phyloP scores from a whole-genome alignment of 2,329 filamentous ascomycete genomes.

The Arthrobotrys megalospora region DNA sequence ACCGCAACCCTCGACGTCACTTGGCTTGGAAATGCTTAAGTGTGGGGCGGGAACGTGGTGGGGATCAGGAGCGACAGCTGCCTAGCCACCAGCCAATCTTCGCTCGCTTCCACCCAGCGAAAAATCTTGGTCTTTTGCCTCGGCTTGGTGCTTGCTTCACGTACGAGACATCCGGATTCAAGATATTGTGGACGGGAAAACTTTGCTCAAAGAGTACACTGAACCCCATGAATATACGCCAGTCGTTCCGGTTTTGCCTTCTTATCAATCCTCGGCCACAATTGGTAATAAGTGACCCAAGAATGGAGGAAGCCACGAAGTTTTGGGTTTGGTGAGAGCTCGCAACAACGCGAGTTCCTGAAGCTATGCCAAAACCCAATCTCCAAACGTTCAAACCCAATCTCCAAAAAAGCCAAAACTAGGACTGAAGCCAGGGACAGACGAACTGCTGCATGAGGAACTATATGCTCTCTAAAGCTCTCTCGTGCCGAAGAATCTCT shows the following conservation, averaged over 20 bases:
- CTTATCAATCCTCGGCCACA: background rate
- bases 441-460: background rate
- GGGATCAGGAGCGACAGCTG: slow-evolving; percentile 45
- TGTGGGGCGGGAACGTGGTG: slow-evolving; percentile 40
- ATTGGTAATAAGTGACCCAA: background rate
- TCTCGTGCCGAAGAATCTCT: background rate
- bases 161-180: slow-evolving; percentile 4
- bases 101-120: slow-evolving; percentile 36
- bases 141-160: background rate
- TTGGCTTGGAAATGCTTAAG: slow-evolving; percentile 4
- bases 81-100: slow-evolving; percentile 44
- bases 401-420: background rate
- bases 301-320: background rate
- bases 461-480: slow-evolving; percentile 2
- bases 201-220: background rate
- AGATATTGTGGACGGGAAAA: slow-evolving; percentile 10
- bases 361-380: background rate
- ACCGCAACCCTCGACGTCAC: slow-evolving; percentile 37
- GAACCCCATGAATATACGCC: background rate
- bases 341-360: background rate
- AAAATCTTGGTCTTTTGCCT: slow-evolving; percentile 21
- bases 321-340: background rate
- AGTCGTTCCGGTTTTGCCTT: slow-evolving; percentile 10
- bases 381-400: slow-evolving; percentile 8
- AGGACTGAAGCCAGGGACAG: slow-evolving; percentile 3